Evolutionary conservation across 2,329 filamentous ascomycete species (phyloP), one percentile per base, ranked within the genome.

Genomic region (Sporothrix pseudoabietina): DNA sequence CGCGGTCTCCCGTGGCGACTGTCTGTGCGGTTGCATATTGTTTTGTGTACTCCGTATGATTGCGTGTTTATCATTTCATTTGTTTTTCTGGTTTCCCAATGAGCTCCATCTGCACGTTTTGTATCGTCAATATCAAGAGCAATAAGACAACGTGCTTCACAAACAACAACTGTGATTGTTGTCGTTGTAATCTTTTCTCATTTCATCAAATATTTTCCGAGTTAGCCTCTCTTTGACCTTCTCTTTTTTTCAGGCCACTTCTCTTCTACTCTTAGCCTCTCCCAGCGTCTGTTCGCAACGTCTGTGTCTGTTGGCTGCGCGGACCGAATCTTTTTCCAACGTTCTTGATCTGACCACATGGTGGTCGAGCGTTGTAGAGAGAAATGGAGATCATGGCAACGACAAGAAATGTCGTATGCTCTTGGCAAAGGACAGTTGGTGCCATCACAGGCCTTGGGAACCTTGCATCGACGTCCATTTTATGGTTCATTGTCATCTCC

Each of bases 11-110:
- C 41, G 44, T 35, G 44, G 65, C 30, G 6, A 22, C 32, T 14
- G 65, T 68, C 65, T 68, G 65, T 68, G 65, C 35, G 65, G 65
- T 66, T 66, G 61, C 39, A 66, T 66, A 30, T 55, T 47, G 39
- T 26, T 44, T 47, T 30, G 12, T 44, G 59, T 55, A 55, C 9
- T 26, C 3, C 3, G 14, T n/a, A n/a, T 61, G 57, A 41, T 61
- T 61, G 32, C 32, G 57, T 41, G 55, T 59, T 35, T 14, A 10
- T 32, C 26, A 32, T 32, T 26, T 14, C 9, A 6, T 14, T 57
- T 22, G 12, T 57, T 6, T 55, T n/a, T 49, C 54, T n/a, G 54
- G 26, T 9, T 16, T 55, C 26, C 52, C 14, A 7, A 7, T 26
- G 2, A 55, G 26, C 9, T 55, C 9, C n/a, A 55, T 5, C 49